Conservation (phyloP, 169 alveolate genomes). For the Plasmodium billcollinsi region DNA sequence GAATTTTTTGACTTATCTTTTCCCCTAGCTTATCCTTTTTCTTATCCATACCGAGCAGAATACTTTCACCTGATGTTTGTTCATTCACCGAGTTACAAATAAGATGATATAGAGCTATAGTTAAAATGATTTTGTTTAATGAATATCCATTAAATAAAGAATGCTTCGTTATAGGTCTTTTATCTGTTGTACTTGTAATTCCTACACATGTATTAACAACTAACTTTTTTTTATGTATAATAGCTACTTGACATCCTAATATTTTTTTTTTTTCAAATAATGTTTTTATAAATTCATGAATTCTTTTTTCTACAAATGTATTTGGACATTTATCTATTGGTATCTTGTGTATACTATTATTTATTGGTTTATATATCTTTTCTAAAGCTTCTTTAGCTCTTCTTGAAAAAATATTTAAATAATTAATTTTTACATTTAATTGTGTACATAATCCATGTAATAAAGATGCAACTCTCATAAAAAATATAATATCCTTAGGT, state of each 20-base stretch:
- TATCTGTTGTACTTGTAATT: constrained; percentile 78
- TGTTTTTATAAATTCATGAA: constrained; percentile 46
- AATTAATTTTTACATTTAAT: constrained; percentile 84
- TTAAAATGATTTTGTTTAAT: constrained; percentile 77
- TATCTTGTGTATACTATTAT: constrained; percentile 33
- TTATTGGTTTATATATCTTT: constrained; percentile 51
- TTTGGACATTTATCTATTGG: constrained; percentile 68
- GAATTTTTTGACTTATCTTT: constrained; percentile 61
- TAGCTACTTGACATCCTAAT: constrained; percentile 81
- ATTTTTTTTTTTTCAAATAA: constrained; percentile 74
- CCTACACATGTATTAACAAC: constrained; percentile 84
- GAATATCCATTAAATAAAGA: constrained; percentile 82
- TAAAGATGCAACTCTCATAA: constrained; percentile 88
- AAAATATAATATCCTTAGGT: constrained; percentile 88
- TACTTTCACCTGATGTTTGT: constrained; percentile 75
- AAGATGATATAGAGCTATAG: constrained; percentile 80
- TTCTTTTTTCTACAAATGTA: constrained; percentile 56
- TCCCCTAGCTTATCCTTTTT: constrained; percentile 53
- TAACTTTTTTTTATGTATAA: constrained; percentile 77
- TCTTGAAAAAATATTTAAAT: constrained; percentile 84
- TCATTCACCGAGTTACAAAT: constrained; percentile 58
- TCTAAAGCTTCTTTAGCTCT: constrained; percentile 83
- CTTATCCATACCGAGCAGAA: constrained; percentile 77
- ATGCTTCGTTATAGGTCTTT: constrained; percentile 81
- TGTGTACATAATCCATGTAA: constrained; percentile 88